Percentiles rank a stretch among this genome's conserved stretches.
These are phyloP conservation scores for Lachancea mirantina DNA, from an alignment of 805 yeast genomes.

Conservation along the genomic window DNA sequence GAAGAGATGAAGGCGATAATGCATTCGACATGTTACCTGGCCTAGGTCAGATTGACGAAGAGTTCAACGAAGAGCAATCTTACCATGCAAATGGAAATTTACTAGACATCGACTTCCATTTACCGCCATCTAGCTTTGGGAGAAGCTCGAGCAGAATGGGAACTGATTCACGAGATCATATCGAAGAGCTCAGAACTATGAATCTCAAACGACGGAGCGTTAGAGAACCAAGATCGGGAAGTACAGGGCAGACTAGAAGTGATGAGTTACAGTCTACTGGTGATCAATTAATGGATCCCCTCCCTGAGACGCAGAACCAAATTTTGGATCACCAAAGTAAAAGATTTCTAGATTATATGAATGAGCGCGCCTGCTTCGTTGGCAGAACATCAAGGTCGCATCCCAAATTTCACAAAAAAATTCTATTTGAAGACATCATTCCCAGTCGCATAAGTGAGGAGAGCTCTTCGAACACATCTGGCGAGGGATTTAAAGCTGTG, in stretches of 20 bases:
- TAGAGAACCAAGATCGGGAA: too few species aligned
- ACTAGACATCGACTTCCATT: constrained; percentile 18
- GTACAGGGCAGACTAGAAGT: too few species aligned
- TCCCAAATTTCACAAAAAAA: constrained; percentile 15
- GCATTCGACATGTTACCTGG: constrained; percentile 4
- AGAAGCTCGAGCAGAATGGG: constrained; percentile 15
- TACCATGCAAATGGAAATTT: constrained; percentile 1
- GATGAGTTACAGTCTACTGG: too few species aligned
- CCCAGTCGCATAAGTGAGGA: constrained; percentile 19
- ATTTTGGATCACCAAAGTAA: constrained; percentile 22
- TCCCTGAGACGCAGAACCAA: constrained; percentile 3
- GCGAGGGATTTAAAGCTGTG: constrained; percentile 6
- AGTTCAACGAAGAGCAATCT: constrained; percentile 1
- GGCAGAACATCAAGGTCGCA: constrained; percentile 16
- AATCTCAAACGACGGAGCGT: constrained; percentile 5
- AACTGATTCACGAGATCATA: constrained; percentile 17
- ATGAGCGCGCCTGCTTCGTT: constrained; percentile 16
- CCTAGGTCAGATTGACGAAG: constrained; percentile 26
- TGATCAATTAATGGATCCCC: too few species aligned
- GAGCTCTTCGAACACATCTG: background rate
- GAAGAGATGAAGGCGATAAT: constrained; percentile 1
- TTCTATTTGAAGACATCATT: constrained; percentile 24
- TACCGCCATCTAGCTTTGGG: constrained; percentile 31
- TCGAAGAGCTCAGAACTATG: constrained; percentile 18
- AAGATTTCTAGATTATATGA: constrained; percentile 25